Percentiles rank a stretch among this genome's conserved stretches.
Evolutionary conservation across 2,329 filamentous ascomycete species (phyloP).

Genomic region (Westerdykella ornata): DNA sequence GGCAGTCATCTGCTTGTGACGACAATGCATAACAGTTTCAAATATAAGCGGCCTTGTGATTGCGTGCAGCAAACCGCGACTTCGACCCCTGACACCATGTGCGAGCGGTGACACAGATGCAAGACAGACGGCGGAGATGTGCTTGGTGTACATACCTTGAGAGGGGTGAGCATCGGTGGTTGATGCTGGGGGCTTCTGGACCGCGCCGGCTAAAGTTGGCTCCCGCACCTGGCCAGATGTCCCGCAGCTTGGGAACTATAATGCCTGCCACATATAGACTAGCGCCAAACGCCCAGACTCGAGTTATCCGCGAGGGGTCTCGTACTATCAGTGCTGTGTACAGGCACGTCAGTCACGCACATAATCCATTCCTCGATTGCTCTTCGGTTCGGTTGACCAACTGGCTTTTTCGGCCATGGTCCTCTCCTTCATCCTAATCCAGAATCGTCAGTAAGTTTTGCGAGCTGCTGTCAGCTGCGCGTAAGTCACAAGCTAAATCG

Average conservation of each 20-base stretch:
- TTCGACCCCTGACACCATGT: constrained; percentile 6
- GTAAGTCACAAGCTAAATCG: constrained; percentile 1
- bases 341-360: background rate
- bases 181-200: background rate
- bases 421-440: constrained; percentile 83
- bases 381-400: background rate
- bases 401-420: constrained; percentile 43
- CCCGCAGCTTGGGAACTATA: too few relatives aligned
- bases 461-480: constrained; percentile 2
- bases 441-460: constrained; percentile 68
- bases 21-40: constrained; percentile 2
- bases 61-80: constrained; percentile 1
- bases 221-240: background rate
- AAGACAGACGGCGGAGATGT: constrained; percentile 1
- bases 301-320: background rate
- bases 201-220: constrained; percentile 6
- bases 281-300: too few relatives aligned
- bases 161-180: too few relatives aligned
- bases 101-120: constrained; percentile 3
- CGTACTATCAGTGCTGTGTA: background rate
- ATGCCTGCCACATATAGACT: too few relatives aligned
- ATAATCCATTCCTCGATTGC: background rate
- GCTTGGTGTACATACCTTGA: too few relatives aligned
- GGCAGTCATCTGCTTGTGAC: background rate
- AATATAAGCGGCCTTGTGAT: constrained; percentile 6